Evolutionary conservation across 2,329 filamentous ascomycete genomes (phyloP).

Genomic region (Exophiala sp.): DNA sequence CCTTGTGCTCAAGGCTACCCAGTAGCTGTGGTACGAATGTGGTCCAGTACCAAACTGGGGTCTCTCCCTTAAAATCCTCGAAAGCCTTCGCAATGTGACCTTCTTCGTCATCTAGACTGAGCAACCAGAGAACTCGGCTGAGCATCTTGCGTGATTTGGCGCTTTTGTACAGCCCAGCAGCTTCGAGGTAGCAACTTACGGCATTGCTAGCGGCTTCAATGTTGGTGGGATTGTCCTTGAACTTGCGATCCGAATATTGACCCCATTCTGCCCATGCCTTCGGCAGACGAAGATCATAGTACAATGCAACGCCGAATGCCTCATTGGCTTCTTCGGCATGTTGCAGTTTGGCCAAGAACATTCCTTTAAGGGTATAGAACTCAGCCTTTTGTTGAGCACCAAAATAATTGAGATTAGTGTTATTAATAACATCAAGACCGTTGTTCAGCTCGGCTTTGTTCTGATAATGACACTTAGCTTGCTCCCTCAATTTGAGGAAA

Average conservation of each 20-base stretch:
- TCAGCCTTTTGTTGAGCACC: slow-evolving; percentile 94
- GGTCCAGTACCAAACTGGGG: slow-evolving; percentile 99
- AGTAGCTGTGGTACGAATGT: slow-evolving; percentile 97
- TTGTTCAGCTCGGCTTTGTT: slow-evolving; percentile 88
- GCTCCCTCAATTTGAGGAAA: slow-evolving; percentile 96
- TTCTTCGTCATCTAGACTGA: slow-evolving; percentile 87
- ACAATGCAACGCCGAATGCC: slow-evolving; percentile 90
- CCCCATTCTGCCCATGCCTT: slow-evolving; percentile 99
- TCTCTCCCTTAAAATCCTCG: slow-evolving; percentile 95
- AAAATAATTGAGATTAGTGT: slow-evolving; percentile 98
- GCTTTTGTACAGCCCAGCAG: slow-evolving; percentile 93
- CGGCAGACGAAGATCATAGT: slow-evolving; percentile 90
- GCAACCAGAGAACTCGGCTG: slow-evolving; percentile 87
- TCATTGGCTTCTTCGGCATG: slow-evolving; percentile 89
- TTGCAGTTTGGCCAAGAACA: slow-evolving; percentile 94
- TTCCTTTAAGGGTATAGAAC: slow-evolving; percentile 98
- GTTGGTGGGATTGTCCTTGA: slow-evolving; percentile 83
- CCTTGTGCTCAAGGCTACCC: slow-evolving; percentile 84
- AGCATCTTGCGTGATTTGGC: slow-evolving; percentile 93
- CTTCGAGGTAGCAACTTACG: slow-evolving; percentile 92
- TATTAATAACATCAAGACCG: slow-evolving; percentile 97
- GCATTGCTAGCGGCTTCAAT: slow-evolving; percentile 84
- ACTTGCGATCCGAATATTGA: slow-evolving; percentile 93
- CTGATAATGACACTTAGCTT: slow-evolving; percentile 98
- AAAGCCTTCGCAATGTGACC: slow-evolving; percentile 81